A percentile compares a stretch with the other conserved stretches of the same genome.
Evolutionary conservation across 306 rosid species (phyloP).

Genomic region (Adenanthera pavonina): DNA sequence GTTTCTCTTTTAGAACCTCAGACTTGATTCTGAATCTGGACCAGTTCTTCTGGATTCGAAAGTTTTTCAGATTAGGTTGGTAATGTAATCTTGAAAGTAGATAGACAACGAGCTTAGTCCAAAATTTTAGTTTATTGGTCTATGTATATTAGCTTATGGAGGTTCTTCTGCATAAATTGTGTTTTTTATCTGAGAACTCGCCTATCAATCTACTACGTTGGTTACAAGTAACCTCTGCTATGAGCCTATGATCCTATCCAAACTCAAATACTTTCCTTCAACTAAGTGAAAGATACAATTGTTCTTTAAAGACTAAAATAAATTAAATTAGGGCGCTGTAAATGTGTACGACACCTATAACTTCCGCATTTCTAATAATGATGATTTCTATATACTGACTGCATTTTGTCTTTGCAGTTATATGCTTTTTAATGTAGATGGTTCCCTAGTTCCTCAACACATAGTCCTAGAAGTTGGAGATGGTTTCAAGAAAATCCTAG

Average conservation of each 20-base stretch:
- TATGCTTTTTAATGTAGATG: constrained; percentile 68
- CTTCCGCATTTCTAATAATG: constrained; percentile 20
- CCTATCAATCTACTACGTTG: not conserved
- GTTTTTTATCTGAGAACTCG: not conserved
- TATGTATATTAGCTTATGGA: not conserved
- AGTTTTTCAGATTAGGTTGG: not conserved
- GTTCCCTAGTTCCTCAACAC: constrained; percentile 75
- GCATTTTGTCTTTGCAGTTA: constrained; percentile 58
- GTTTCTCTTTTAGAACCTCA: not conserved
- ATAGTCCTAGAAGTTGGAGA: constrained; percentile 74
- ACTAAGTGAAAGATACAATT: not conserved
- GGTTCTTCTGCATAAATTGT: not conserved
- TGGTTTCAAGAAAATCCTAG: constrained; percentile 68
- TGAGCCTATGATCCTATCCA: not conserved
- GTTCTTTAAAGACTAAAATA: not conserved
- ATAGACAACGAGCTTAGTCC: not conserved
- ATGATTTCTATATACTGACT: constrained; percentile 1
- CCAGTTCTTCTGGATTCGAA: not conserved
- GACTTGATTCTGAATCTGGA: not conserved
- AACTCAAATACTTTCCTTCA: not conserved
- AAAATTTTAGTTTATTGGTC: not conserved
- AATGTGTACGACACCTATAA: not conserved
- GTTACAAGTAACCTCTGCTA: not conserved
- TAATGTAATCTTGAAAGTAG: not conserved
- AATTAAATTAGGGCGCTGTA: not conserved